Conservation (phyloP, 768 basidiomycete species). For the Termitomyces sp. region DNA sequence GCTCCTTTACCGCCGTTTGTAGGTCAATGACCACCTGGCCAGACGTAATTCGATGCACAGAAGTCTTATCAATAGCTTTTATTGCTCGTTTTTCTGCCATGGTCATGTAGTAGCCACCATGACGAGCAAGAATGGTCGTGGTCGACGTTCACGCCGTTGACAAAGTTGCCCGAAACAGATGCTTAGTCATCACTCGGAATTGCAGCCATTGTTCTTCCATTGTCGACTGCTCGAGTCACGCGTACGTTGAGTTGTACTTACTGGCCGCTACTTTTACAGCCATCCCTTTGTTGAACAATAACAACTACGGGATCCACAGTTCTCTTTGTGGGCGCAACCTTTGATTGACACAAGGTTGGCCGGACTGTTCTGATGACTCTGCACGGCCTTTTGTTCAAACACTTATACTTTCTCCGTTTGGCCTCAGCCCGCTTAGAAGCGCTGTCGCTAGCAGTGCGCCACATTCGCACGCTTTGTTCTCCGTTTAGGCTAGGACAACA, state of each 20-base stretch:
- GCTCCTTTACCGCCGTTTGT: slow-evolving; percentile 92
- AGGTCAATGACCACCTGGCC: slow-evolving; percentile 95
- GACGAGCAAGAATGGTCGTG: neutral
- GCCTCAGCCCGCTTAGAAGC: neutral
- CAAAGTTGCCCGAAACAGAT: neutral
- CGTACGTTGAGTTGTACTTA: neutral
- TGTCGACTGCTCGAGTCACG: too few species aligned
- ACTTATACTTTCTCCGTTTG: neutral
- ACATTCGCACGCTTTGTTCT: slow-evolving; percentile 3
- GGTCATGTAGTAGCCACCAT: slow-evolving; percentile 26
- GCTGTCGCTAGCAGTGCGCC: neutral
- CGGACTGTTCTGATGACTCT: neutral
- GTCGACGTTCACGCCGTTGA: neutral
- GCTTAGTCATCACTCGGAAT: neutral
- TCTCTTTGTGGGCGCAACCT: neutral
- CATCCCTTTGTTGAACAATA: neutral
- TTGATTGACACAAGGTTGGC: neutral
- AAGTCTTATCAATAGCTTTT: slow-evolving; percentile 68
- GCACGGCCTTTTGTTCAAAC: neutral
- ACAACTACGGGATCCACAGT: neutral
- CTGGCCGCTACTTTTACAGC: neutral
- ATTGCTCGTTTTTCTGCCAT: slow-evolving; percentile 26
- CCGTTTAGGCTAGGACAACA: neutral
- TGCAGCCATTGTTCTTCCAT: neutral
- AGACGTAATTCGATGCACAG: slow-evolving; percentile 87